Evolutionary conservation across 2,329 filamentous ascomycete species (phyloP), one percentile per base, ranked within the genome.

Genomic region (Aciculosporium take): DNA sequence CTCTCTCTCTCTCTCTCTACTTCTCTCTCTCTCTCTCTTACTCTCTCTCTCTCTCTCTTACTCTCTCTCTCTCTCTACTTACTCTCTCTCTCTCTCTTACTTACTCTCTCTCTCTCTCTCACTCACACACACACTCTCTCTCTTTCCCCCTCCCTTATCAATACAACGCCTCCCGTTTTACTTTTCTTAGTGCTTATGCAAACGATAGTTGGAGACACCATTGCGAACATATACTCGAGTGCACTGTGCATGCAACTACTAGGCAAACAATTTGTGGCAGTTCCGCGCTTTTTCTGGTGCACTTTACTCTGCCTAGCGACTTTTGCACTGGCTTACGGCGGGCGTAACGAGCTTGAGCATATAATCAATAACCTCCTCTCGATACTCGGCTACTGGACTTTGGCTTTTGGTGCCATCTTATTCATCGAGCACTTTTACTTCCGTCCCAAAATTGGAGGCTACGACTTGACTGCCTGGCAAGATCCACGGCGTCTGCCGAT

Each of bases 301-400:
- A 29, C 43, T 2, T 31, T 43, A 8, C 40, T 51, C 27, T 43
- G 40, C 28, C 33, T 50, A 17, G 49, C 46, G 7, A 44, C 45
- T 7, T 48, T 48, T 37, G 48, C 46, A 6, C 46, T 51, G 3
- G 49, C 49, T 1, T 48, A 47, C 27, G 48, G 45, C 2, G 49
- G 49, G 12, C 48, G 47, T n/a, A 46, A 51, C 25, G 46, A 43
- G 2, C 39, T 51, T 5, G 47, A 48, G 17, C 41, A 44, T 13
- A 48, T 51, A 10, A 43, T 51, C 18, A 46, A 49, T 30, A 45
- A 51, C 24, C 44, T 51, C 7, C 44, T 50, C 4, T 47, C 48
- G 2, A 45, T 51, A 2, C 46, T 50, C 5, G 48, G 49, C 1
- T 43, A 51, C 31, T 51, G 49, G 49, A 51, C 49, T 3, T 36